Evolutionary conservation across 2,329 filamentous ascomycete genomes (phyloP).

Genomic region (Sporothrix curviconia): DNA sequence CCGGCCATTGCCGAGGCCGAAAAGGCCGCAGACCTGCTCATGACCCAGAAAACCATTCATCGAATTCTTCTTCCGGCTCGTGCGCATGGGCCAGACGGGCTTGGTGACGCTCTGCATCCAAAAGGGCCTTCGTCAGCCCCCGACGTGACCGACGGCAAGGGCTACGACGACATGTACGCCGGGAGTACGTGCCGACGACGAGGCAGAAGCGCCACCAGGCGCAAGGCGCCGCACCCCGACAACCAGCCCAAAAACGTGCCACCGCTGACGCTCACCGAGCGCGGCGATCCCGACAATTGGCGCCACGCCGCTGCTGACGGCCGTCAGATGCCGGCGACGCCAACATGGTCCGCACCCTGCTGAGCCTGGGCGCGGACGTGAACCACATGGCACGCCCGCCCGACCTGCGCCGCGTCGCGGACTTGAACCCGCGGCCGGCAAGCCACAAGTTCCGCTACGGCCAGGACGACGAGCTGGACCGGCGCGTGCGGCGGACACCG

Average conservation of each 20-base stretch:
- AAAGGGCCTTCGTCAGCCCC: constrained; percentile 33
- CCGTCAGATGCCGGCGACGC: constrained; percentile 27
- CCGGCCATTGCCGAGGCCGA: background rate
- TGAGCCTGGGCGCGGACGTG: constrained; percentile 31
- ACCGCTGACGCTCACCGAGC: background rate
- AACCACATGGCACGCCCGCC: constrained; percentile 23
- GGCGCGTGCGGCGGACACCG: constrained; percentile 33
- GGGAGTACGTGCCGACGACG: background rate
- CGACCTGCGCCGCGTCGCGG: background rate
- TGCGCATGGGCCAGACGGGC: constrained; percentile 21
- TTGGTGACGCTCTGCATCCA: constrained; percentile 27
- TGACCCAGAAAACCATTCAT: constrained; percentile 19
- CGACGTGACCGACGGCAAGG: constrained; percentile 25
- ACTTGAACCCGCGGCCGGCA: background rate
- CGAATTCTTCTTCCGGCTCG: constrained; percentile 5
- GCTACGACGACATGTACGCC: background rate
- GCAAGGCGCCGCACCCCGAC: background rate
- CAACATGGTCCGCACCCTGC: constrained; percentile 30
- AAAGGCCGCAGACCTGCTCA: constrained; percentile 2
- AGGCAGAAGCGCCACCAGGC: background rate
- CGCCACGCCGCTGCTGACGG: constrained; percentile 32
- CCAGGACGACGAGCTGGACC: constrained; percentile 14
- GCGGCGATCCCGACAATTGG: constrained; percentile 16
- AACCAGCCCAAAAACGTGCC: too few species aligned
- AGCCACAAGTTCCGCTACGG: background rate